These are phyloP conservation scores for Osmanthus fragrans DNA, from an alignment of 257 asterid species.

Conservation along the genomic window DNA sequence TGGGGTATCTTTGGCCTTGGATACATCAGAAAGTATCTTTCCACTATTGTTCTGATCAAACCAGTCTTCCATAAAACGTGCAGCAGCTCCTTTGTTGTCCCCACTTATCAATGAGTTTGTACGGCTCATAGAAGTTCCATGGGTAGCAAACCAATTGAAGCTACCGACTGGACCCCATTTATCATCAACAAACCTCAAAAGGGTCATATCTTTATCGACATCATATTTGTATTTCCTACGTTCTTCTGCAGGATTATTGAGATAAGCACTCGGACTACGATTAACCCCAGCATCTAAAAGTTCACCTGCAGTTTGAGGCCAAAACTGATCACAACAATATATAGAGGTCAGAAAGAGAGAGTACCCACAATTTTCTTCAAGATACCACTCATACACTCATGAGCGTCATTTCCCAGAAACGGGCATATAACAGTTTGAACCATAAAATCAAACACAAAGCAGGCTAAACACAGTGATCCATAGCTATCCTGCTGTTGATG, in stretches of 20 bases:
- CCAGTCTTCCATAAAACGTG: slow-evolving; percentile 99
- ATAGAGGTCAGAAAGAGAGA: not conserved
- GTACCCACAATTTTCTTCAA: slow-evolving; percentile 8
- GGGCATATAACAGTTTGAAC: slow-evolving; percentile 13
- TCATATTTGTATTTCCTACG: slow-evolving; percentile 83
- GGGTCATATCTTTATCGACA: slow-evolving; percentile 92
- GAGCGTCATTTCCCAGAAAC: not conserved
- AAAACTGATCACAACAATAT: slow-evolving; percentile 27
- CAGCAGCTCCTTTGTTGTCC: slow-evolving; percentile 99
- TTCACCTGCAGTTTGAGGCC: slow-evolving; percentile 66
- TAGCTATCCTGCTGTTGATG: slow-evolving; percentile 9
- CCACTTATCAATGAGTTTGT: slow-evolving; percentile 92
- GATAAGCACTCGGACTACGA: slow-evolving; percentile 98
- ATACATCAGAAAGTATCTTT: slow-evolving; percentile 29
- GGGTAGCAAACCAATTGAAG: slow-evolving; percentile 99
- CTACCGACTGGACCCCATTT: slow-evolving; percentile 99
- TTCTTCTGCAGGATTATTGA: slow-evolving; percentile 84
- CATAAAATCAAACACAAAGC: not conserved
- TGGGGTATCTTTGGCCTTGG: slow-evolving; percentile 37
- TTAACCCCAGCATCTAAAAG: slow-evolving; percentile 84
- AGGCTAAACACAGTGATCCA: slow-evolving; percentile 16
- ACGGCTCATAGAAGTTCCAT: slow-evolving; percentile 99
- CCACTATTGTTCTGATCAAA: slow-evolving; percentile 56
- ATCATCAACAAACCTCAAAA: slow-evolving; percentile 82
- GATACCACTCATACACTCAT: not conserved